These are phyloP conservation scores for Candolleomyces aberdarensis DNA, from an alignment of 768 basidiomycete species.

Conservation along the genomic window DNA sequence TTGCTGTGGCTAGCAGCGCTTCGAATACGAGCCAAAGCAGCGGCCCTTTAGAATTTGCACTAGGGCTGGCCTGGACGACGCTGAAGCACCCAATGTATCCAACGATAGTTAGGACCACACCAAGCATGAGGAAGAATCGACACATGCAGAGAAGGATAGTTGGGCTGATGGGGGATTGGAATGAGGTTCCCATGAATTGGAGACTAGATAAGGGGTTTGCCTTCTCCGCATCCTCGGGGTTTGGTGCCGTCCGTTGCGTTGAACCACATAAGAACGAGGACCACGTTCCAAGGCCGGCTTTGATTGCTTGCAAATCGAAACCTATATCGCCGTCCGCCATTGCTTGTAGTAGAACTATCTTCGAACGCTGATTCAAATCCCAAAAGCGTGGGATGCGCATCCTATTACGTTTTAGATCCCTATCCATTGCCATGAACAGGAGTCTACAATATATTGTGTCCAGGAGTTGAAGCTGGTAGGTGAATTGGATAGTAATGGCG, in stretches of 20 bases:
- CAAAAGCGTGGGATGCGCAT: neutral
- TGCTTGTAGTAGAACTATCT: neutral
- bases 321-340: neutral
- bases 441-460: neutral
- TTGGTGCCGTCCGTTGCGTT: neutral
- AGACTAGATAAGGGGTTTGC: neutral
- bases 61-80: slow-evolving; percentile 4
- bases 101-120: slow-evolving; percentile 1
- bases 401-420: neutral
- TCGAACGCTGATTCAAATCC: neutral
- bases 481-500: neutral
- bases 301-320: neutral
- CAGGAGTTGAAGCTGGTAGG: neutral
- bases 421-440: neutral
- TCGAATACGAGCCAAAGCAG: slow-evolving; percentile 13
- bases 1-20: slow-evolving; percentile 8
- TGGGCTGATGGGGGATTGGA: neutral
- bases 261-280: neutral
- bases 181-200: neutral
- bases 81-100: slow-evolving; percentile 19
- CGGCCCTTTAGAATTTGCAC: slow-evolving; percentile 1
- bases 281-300: neutral
- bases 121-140: slow-evolving; percentile 4
- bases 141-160: neutral
- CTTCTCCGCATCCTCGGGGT: neutral